phyloP scores from a whole-genome alignment of 2,329 filamentous ascomycete species.

The Zarea fungicola region DNA sequence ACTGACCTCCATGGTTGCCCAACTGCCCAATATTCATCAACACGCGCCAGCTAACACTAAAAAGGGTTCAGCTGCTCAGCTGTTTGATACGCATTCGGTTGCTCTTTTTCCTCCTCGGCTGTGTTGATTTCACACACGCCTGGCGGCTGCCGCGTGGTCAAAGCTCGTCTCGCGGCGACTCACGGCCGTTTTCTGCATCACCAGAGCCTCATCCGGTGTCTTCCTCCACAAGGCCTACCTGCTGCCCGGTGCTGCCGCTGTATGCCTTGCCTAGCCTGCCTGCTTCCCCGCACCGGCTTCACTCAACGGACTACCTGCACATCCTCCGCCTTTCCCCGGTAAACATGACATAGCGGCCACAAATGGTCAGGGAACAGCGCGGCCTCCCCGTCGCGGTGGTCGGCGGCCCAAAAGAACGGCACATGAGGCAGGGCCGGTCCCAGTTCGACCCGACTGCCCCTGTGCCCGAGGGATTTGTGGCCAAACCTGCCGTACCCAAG shows the following conservation, averaged over 20 bases:
- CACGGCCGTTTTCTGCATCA: neutral
- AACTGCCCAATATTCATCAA: conserved; percentile 12
- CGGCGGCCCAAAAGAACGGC: conserved; percentile 31
- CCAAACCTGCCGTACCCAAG: conserved; percentile 36
- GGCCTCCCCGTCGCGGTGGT: conserved; percentile 25
- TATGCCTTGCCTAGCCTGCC: neutral
- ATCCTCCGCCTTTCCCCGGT: neutral
- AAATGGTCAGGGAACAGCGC: conserved; percentile 34
- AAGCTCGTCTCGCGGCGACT: neutral
- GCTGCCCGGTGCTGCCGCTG: neutral
- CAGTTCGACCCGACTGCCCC: conserved; percentile 30
- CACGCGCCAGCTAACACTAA: conserved; percentile 5
- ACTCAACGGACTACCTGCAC: conserved; percentile 4
- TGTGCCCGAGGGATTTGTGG: conserved; percentile 30
- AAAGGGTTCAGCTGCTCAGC: conserved; percentile 1
- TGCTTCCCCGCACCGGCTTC: neutral
- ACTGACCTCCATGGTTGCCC: conserved; percentile 10
- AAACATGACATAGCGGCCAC: conserved; percentile 16
- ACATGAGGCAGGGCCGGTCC: conserved; percentile 27
- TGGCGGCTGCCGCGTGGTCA: conserved; percentile 5
- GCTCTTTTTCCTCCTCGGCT: conserved; percentile 4
- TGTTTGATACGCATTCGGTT: neutral
- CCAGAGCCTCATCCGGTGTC: neutral
- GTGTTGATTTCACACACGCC: conserved; percentile 5
- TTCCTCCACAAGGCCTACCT: neutral